Conservation (phyloP, 139 green algal species). For the Picochlorum sp. region DNA sequence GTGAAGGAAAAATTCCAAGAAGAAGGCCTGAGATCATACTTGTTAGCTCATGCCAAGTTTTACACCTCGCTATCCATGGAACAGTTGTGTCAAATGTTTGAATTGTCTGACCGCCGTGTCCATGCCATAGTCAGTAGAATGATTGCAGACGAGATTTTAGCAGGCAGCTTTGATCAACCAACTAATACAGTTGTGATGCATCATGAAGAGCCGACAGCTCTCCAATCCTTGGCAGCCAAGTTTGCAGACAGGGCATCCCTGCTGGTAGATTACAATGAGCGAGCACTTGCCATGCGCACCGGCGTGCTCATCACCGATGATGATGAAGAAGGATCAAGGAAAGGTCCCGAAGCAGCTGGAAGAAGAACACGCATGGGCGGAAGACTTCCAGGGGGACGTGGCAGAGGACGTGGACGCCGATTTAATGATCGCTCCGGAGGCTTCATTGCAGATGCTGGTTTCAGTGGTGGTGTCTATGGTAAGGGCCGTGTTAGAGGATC, state of each 20-base stretch:
- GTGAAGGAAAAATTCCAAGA: conserved; percentile 71
- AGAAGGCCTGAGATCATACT: conserved; percentile 86
- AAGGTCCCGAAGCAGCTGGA: conserved; percentile 8
- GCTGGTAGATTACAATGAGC: conserved; percentile 94
- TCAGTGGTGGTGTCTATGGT: conserved; percentile 24
- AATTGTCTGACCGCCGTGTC: conserved; percentile 71
- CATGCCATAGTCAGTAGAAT: conserved; percentile 75
- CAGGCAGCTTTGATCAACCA: conserved; percentile 86
- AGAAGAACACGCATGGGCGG: conserved; percentile 31
- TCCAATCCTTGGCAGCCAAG: conserved; percentile 63
- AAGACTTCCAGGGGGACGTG: conserved; percentile 23
- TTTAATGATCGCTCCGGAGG: conserved; percentile 2
- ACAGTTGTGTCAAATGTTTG: conserved; percentile 85
- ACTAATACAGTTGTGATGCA: conserved; percentile 90
- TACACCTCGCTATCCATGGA: conserved; percentile 79
- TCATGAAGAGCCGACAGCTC: conserved; percentile 55
- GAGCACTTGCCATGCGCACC: conserved; percentile 74
- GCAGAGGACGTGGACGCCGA: conserved; percentile 20
- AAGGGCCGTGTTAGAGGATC: conserved; percentile 11
- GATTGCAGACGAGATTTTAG: conserved; percentile 86
- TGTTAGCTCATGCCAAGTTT: conserved; percentile 75
- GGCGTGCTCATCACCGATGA: conserved; percentile 51
- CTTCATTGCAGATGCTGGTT: conserved; percentile 15
- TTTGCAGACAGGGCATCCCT: conserved; percentile 70
- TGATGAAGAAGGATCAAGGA: conserved; percentile 14